phyloP scores from a whole-genome alignment of 2,329 filamentous ascomycete species.

The Arthrobotrys conoides region DNA sequence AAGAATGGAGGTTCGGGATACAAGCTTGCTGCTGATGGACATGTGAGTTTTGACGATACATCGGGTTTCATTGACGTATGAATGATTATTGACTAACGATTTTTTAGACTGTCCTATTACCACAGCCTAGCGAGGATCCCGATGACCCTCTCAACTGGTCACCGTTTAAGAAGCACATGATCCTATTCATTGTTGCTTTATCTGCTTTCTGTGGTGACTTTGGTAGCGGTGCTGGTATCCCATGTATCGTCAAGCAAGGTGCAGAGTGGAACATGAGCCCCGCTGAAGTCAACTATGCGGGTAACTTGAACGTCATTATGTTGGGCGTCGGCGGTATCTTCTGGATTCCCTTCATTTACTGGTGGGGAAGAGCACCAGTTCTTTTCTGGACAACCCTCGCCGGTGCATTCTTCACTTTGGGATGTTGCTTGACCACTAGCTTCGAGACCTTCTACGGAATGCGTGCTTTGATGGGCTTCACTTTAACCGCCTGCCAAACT shows the following conservation, averaged over 20 bases:
- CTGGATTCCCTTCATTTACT: slow-evolving; percentile 63
- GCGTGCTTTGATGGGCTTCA: slow-evolving; percentile 59
- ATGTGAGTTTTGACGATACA: slow-evolving; percentile 47
- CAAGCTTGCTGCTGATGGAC: slow-evolving; percentile 68
- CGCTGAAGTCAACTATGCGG: slow-evolving; percentile 71
- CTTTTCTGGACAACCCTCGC: slow-evolving; percentile 67
- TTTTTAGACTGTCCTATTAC: slow-evolving; percentile 69
- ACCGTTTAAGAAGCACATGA: slow-evolving; percentile 69
- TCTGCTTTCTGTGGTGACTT: slow-evolving; percentile 71
- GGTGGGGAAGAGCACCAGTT: slow-evolving; percentile 61
- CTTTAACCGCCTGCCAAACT: slow-evolving; percentile 66
- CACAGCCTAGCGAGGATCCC: slow-evolving; percentile 71
- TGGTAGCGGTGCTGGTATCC: slow-evolving; percentile 65
- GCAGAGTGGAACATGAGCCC: slow-evolving; percentile 70
- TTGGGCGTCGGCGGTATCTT: slow-evolving; percentile 67
- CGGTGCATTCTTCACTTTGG: slow-evolving; percentile 65
- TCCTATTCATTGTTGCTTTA: slow-evolving; percentile 70
- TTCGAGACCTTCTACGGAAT: slow-evolving; percentile 65
- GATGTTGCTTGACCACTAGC: slow-evolving; percentile 66
- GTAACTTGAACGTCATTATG: slow-evolving; percentile 71
- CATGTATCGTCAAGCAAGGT: slow-evolving; percentile 65
- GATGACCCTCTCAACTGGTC: slow-evolving; percentile 73
- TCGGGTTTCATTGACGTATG: neutral
- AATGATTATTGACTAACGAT: neutral
- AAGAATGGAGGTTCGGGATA: slow-evolving; percentile 63